phyloP scores from a whole-genome alignment of 768 basidiomycete species.

The Boletus patriciae region DNA sequence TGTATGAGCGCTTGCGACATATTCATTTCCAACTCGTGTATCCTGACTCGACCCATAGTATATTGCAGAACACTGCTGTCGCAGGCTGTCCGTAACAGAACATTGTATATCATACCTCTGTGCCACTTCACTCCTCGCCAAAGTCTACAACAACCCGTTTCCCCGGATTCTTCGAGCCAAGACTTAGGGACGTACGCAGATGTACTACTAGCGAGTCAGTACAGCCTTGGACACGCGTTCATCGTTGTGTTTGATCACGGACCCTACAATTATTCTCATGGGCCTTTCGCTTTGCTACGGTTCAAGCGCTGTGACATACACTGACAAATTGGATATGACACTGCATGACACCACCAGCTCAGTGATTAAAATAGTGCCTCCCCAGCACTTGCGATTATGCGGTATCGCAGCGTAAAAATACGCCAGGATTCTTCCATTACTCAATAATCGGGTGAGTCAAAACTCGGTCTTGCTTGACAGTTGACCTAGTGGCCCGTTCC shows the following conservation, averaged over 20 bases:
- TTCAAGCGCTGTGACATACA: background rate
- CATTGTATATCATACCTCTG: background rate
- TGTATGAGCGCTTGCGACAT: background rate
- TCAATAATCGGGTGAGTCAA: background rate
- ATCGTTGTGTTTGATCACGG: background rate
- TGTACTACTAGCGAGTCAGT: background rate
- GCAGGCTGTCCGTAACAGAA: background rate
- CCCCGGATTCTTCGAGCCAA: background rate
- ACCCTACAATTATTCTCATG: background rate
- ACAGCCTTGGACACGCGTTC: background rate
- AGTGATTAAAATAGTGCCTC: constrained; percentile 1
- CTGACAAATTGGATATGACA: background rate
- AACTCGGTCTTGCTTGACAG: background rate
- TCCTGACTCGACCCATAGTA: background rate
- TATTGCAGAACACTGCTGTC: background rate
- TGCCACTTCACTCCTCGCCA: background rate
- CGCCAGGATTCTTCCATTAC: background rate
- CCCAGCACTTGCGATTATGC: background rate
- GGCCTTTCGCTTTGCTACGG: background rate
- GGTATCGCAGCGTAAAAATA: background rate
- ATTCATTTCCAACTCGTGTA: background rate
- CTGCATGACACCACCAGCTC: too few species aligned
- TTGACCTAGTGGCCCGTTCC: background rate
- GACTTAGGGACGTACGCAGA: background rate
- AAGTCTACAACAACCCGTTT: background rate